These are phyloP conservation scores for Hericium alpestre DNA, from an alignment of 768 basidiomycete species.

Conservation along the genomic window DNA sequence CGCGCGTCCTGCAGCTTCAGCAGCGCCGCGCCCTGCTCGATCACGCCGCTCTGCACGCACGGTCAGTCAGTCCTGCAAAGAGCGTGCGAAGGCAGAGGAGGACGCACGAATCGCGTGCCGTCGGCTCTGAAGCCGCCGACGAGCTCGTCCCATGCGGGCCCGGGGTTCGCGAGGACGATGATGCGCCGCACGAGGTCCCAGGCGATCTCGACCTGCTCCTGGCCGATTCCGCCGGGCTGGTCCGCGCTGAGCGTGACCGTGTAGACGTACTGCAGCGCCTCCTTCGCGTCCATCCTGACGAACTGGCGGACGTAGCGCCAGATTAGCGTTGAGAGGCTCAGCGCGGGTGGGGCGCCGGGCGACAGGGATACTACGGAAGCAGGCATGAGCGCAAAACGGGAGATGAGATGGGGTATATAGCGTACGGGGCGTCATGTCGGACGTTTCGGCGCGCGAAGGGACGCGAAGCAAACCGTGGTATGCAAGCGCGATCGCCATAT, in stretches of 20 bases:
- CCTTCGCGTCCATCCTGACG: conserved; percentile 84
- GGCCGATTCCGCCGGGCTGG: conserved; percentile 58
- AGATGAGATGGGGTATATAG: conserved; percentile 10
- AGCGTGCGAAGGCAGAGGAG: neutral
- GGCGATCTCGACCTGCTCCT: conserved; percentile 71
- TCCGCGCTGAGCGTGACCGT: conserved; percentile 73
- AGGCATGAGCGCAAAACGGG: neutral
- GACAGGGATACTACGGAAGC: conserved; percentile 52
- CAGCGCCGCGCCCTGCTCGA: conserved; percentile 74
- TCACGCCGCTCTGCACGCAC: conserved; percentile 57
- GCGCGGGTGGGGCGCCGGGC: conserved; percentile 54
- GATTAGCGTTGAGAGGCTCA: conserved; percentile 75
- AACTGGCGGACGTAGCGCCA: conserved; percentile 93
- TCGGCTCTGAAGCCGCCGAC: conserved; percentile 89
- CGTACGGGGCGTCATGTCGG: conserved; percentile 76
- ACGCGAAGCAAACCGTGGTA: conserved; percentile 90
- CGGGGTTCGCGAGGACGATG: conserved; percentile 67
- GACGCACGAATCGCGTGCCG: conserved; percentile 77
- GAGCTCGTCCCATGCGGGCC: conserved; percentile 83
- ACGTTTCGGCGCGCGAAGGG: conserved; percentile 69
- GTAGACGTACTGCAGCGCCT: conserved; percentile 91
- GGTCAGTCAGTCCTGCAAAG: neutral
- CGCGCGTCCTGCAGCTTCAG: conserved; percentile 57
- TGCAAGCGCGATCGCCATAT: conserved; percentile 81
- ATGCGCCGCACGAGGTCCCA: conserved; percentile 75